These are phyloP conservation scores for Nymphaea colorata DNA, from an alignment of 164 flowering plant genomes.

Conservation along the genomic window DNA sequence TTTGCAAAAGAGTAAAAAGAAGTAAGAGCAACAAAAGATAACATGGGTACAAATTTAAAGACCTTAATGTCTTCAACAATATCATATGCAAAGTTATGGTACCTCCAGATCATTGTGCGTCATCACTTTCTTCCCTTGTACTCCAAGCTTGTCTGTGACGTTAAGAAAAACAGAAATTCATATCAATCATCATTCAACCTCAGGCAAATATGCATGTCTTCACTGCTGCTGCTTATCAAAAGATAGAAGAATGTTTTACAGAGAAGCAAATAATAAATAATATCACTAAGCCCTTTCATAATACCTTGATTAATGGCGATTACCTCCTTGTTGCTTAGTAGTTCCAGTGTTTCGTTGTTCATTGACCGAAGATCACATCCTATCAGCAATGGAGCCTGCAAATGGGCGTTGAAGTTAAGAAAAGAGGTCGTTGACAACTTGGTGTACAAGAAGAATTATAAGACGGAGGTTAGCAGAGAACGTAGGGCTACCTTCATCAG, in stretches of 20 bases:
- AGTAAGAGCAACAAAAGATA: not conserved
- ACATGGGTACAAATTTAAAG: not conserved
- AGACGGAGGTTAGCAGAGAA: no score
- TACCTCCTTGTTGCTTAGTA: constrained; percentile 62
- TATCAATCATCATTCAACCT: no score
- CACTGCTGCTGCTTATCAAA: no score
- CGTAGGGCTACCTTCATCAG: constrained; percentile 49
- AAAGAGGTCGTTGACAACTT: not conserved
- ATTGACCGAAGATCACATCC: constrained; percentile 72
- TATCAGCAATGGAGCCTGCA: constrained; percentile 81
- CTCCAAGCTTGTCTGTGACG: constrained; percentile 55
- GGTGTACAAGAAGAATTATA: no score
- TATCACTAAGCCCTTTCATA: no score
- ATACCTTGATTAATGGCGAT: constrained; percentile 77
- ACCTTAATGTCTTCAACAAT: no score
- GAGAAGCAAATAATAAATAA: no score
- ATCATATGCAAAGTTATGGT: not conserved
- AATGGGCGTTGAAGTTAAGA: not conserved
- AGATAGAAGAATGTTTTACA: no score
- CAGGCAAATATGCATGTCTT: no score
- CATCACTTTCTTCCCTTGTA: constrained; percentile 64
- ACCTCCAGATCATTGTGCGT: constrained; percentile 56
- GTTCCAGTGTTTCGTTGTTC: constrained; percentile 53
- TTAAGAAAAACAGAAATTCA: no score
- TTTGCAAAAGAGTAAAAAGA: not conserved